These are phyloP conservation scores for Graphiopsis chlorocephala DNA, from an alignment of 2,329 filamentous ascomycete genomes.

Conservation along the genomic window DNA sequence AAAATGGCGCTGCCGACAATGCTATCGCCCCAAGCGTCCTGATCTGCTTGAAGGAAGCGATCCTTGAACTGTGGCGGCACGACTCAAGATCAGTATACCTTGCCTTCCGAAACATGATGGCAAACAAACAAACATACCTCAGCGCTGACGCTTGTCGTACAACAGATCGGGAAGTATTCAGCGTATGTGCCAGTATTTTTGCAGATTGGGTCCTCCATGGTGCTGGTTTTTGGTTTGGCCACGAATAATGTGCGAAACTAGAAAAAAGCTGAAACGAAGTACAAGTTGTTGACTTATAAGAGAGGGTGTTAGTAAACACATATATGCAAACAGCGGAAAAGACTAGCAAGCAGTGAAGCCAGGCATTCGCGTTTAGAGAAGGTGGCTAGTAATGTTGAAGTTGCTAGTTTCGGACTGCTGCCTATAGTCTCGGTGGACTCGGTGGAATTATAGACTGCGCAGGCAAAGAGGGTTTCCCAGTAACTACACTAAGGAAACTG, in stretches of 20 bases:
- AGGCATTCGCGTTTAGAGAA: neutral
- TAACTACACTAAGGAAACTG: no score
- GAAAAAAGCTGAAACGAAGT: neutral
- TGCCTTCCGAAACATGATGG: neutral
- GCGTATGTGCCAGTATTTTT: neutral
- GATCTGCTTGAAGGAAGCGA: neutral
- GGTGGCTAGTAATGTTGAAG: neutral
- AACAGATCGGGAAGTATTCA: neutral
- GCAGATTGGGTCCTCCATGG: neutral
- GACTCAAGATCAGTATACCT: neutral
- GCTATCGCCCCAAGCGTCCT: neutral
- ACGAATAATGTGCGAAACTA: neutral
- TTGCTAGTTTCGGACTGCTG: neutral
- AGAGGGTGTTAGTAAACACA: neutral
- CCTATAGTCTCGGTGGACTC: neutral
- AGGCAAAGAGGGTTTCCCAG: neutral
- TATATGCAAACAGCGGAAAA: neutral
- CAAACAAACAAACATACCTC: neutral
- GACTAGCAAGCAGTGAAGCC: neutral
- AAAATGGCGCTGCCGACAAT: neutral
- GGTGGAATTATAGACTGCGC: neutral
- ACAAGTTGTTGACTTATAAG: neutral
- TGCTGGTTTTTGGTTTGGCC: neutral
- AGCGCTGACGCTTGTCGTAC: neutral
- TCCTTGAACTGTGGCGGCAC: neutral